These are phyloP conservation scores for Hibiscus mutabilis DNA, from an alignment of 345 rosid genomes.

Conservation along the genomic window DNA sequence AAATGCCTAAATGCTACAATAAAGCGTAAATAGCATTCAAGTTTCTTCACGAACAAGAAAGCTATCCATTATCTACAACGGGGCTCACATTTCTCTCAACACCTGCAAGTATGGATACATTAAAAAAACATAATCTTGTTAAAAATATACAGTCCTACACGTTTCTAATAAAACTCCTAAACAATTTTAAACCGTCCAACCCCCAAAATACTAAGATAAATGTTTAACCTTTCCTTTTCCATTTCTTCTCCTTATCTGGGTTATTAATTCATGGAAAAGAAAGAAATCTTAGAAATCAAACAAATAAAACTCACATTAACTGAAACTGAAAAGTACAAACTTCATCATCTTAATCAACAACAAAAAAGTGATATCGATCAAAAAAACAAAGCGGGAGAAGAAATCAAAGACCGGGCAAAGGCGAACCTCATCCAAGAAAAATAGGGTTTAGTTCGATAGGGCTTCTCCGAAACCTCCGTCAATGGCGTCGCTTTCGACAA, in stretches of 20 bases:
- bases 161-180: not conserved
- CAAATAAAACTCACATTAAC: not conserved
- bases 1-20: not conserved
- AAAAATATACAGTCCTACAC: too few relatives aligned
- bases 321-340: not conserved
- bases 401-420: not conserved
- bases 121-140: too few relatives aligned
- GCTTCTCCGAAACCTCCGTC: not conserved
- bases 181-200: not conserved
- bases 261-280: not conserved
- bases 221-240: not conserved
- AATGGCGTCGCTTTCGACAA: conserved; percentile 7
- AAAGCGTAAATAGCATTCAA: not conserved
- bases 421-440: not conserved
- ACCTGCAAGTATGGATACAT: too few relatives aligned
- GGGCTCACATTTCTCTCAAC: not conserved
- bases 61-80: not conserved
- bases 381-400: not conserved
- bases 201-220: not conserved
- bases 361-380: not conserved
- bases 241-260: not conserved
- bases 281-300: not conserved
- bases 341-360: not conserved
- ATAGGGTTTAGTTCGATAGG: not conserved
- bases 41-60: not conserved